phyloP scores from a whole-genome alignment of 805 yeast genomes.

The Myxozyma kluyveri region DNA sequence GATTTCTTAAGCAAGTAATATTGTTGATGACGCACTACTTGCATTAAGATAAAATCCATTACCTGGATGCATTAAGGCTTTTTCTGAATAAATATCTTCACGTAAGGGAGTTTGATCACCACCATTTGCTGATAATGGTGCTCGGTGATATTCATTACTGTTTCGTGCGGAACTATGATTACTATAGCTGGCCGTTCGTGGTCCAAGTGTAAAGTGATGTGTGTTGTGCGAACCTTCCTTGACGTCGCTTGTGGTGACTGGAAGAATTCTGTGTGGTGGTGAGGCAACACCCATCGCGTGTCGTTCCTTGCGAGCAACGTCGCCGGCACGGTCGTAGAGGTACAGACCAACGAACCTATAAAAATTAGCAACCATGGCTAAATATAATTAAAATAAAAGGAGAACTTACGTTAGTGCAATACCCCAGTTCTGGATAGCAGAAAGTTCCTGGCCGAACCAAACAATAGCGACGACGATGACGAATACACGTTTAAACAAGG shows the following conservation, averaged over 20 bases:
- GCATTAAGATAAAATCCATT: not conserved
- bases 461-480: slow-evolving; percentile 75
- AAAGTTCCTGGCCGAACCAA: slow-evolving; percentile 50
- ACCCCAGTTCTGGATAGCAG: slow-evolving; percentile 43
- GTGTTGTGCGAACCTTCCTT: slow-evolving; percentile 2
- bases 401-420: slow-evolving; percentile 38
- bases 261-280: slow-evolving; percentile 11
- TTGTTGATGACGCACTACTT: slow-evolving; percentile 4
- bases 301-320: slow-evolving; percentile 31
- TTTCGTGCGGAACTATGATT: slow-evolving; percentile 10
- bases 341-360: slow-evolving; percentile 38
- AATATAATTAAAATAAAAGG: too few relatives aligned
- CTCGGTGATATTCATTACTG: slow-evolving; percentile 6
- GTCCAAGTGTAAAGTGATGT: not conserved
- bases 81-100: not conserved
- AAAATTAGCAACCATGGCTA: not conserved
- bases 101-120: not conserved
- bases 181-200: slow-evolving; percentile 4
- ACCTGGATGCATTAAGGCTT: not conserved
- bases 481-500: slow-evolving; percentile 83
- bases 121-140: not conserved
- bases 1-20: slow-evolving; percentile 8
- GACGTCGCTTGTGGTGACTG: slow-evolving; percentile 13
- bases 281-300: slow-evolving; percentile 8
- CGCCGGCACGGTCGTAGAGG: slow-evolving; percentile 45